These are phyloP conservation scores for Rosa hybrid DNA, from an alignment of 331 rosid genomes.

Conservation along the genomic window DNA sequence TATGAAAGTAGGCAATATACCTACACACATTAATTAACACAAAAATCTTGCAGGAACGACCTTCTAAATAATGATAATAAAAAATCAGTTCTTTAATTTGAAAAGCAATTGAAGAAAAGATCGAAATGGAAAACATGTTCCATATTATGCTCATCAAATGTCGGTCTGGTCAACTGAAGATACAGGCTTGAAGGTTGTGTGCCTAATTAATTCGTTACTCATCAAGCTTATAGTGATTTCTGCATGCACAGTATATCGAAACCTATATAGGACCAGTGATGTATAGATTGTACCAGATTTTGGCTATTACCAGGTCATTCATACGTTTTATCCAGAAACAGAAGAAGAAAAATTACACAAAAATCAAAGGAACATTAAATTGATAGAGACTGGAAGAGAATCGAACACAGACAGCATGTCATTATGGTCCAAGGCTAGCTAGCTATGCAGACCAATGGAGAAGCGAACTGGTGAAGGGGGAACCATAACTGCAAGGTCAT, in stretches of 20 bases:
- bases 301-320: conserved; percentile 5
- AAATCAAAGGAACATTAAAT: not conserved
- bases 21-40: not conserved
- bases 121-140: not conserved
- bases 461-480: conserved; percentile 17
- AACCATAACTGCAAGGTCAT: conserved; percentile 23
- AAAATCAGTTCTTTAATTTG: not conserved
- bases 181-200: not conserved
- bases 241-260: not conserved
- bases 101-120: not conserved
- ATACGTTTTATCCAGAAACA: not conserved
- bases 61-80: not conserved
- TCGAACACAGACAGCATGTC: not conserved
- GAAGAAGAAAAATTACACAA: not conserved
- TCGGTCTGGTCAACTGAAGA: not conserved
- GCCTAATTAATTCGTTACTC: not conserved
- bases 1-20: not conserved
- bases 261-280: not conserved
- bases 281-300: not conserved
- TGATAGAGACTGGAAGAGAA: conserved; percentile 7
- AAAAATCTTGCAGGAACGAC: not conserved
- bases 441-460: not conserved
- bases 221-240: not conserved
- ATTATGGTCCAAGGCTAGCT: conserved; percentile 4
- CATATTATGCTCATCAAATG: not conserved